Conservation (phyloP, 164 flowering plant species). For the Magnolia kwangsiensis region DNA sequence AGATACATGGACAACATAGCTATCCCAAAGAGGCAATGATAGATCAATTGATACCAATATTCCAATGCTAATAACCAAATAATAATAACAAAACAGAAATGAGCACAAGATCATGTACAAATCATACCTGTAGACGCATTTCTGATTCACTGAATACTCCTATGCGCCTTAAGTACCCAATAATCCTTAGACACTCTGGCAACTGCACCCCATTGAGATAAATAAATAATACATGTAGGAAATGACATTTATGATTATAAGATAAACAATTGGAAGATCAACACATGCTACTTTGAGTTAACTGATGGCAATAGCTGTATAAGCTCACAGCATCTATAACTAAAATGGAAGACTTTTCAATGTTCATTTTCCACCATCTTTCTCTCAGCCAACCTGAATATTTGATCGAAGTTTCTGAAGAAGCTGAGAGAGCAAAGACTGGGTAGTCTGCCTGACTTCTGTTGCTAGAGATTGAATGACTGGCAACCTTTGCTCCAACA, state of each 20-base stretch:
- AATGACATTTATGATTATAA: background rate
- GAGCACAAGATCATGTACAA: background rate
- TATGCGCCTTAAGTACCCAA: constrained; percentile 95
- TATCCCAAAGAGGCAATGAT: background rate
- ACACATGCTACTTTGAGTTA: background rate
- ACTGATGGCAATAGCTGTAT: background rate
- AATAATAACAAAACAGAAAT: background rate
- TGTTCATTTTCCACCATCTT: background rate
- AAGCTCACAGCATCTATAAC: background rate
- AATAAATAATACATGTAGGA: background rate
- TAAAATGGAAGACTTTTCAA: background rate
- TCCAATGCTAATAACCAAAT: background rate
- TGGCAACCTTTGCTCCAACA: constrained; percentile 51
- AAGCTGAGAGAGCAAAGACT: constrained; percentile 94
- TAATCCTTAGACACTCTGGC: constrained; percentile 92
- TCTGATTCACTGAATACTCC: constrained; percentile 95
- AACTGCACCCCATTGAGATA: constrained; percentile 41
- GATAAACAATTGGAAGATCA: background rate
- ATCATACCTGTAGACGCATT: constrained; percentile 84
- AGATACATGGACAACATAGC: background rate
- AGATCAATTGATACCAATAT: background rate
- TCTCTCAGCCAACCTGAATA: constrained; percentile 61
- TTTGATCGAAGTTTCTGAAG: constrained; percentile 93
- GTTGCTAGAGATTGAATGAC: constrained; percentile 87
- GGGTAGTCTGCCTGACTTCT: constrained; percentile 89